These are phyloP conservation scores for Ophiocordyceps camponoti-saundersi DNA, from an alignment of 2,329 filamentous ascomycete genomes.

Conservation along the genomic window DNA sequence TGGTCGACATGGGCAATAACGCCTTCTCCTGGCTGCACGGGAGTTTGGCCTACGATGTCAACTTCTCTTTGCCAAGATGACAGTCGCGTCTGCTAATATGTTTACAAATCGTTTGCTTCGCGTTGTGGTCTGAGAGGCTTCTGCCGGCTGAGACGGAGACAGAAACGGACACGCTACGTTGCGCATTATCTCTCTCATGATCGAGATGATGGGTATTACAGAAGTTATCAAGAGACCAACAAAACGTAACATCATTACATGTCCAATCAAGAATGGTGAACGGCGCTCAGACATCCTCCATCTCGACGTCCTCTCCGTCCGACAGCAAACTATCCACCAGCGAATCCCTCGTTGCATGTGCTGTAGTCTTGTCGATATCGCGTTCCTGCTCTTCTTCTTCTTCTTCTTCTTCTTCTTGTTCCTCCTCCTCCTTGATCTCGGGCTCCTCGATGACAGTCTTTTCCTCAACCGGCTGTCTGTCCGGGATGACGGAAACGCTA, in stretches of 20 bases:
- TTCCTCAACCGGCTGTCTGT: conserved; percentile 17
- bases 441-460: conserved; percentile 23
- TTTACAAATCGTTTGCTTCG: no score
- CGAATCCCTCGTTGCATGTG: conserved; percentile 16
- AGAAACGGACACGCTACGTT: no score
- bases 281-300: conserved; percentile 8
- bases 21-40: no score
- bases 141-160: no score
- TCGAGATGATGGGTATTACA: no score
- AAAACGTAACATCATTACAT: conserved; percentile 1
- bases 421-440: conserved; percentile 31
- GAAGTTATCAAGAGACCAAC: no score
- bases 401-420: conserved; percentile 19
- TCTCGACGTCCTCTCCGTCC: conserved; percentile 21
- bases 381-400: neutral
- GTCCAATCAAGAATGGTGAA: neutral
- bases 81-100: no score
- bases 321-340: conserved; percentile 22
- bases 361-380: neutral
- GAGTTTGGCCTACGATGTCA: no score
- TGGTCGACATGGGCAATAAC: no score
- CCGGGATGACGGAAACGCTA: conserved; percentile 21
- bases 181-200: no score
- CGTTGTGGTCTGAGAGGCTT: no score
- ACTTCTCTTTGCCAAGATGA: no score